Evolutionary conservation across 805 yeast genomes (phyloP).

Genomic region (Starmerella scarabaei): DNA sequence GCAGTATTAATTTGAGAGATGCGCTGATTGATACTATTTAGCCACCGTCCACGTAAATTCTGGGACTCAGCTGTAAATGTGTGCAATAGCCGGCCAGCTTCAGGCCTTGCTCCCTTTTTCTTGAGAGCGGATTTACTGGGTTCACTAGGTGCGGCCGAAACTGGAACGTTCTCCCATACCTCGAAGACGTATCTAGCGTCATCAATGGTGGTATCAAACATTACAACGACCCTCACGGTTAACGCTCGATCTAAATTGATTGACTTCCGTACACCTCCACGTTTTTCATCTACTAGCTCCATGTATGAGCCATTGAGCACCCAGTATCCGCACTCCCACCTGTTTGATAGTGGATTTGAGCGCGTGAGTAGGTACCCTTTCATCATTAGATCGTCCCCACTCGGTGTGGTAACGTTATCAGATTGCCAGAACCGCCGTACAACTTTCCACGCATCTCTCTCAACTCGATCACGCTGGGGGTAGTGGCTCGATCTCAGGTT

Average conservation of each 20-base stretch:
- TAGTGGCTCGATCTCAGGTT: neutral
- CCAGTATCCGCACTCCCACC: conserved; percentile 7
- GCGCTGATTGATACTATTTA: too few relatives aligned
- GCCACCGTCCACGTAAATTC: too few relatives aligned
- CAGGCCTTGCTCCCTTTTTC: too few relatives aligned
- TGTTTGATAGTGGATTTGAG: neutral
- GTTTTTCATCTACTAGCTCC: conserved; percentile 1
- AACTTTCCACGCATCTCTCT: conserved; percentile 1
- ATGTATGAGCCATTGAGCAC: conserved; percentile 7
- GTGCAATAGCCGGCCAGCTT: too few relatives aligned
- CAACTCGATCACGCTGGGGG: neutral
- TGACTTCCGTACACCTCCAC: neutral
- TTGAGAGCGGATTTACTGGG: too few relatives aligned
- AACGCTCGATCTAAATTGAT: conserved; percentile 3
- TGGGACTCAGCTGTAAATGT: too few relatives aligned
- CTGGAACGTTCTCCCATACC: too few relatives aligned
- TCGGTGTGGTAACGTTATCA: conserved; percentile 5
- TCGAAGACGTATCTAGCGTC: conserved; percentile 12
- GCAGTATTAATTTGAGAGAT: too few relatives aligned
- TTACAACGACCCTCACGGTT: neutral
- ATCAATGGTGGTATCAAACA: conserved; percentile 5
- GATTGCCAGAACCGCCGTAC: conserved; percentile 6
- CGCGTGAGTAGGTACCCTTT: conserved; percentile 7
- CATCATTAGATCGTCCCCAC: neutral
- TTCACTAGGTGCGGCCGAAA: too few relatives aligned